A percentile compares a stretch with the other conserved stretches of the same genome.
phyloP scores from a whole-genome alignment of 2,329 filamentous ascomycete genomes.

The Cytospora schulzeri region DNA sequence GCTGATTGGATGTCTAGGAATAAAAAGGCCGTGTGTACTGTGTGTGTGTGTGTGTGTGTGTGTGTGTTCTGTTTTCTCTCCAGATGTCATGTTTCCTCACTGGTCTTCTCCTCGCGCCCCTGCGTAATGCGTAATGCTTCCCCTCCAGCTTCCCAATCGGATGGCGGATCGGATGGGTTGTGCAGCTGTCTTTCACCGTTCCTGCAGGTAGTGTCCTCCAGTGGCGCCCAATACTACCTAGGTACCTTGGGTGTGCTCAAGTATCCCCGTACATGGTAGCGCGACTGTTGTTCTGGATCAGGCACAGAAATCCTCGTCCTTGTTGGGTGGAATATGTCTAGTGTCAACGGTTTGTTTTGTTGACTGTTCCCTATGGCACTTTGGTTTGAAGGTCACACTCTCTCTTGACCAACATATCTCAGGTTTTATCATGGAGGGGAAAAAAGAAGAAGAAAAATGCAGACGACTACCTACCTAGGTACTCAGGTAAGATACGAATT shows the following conservation, averaged over 20 bases:
- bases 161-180: not conserved
- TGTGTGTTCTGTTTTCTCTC: too few species aligned
- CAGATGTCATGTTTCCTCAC: too few species aligned
- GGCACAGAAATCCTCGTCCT: not conserved
- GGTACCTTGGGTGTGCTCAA: too few species aligned
- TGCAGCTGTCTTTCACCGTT: not conserved
- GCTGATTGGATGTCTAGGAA: not conserved
- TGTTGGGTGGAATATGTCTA: not conserved
- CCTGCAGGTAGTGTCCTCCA: not conserved
- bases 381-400: too few species aligned
- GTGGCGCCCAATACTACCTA: too few species aligned
- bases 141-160: not conserved
- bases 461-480: not conserved
- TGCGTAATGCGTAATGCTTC: not conserved
- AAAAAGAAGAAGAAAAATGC: not conserved
- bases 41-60: too few species aligned
- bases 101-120: not conserved
- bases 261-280: not conserved
- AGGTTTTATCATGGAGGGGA: too few species aligned
- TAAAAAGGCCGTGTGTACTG: not conserved
- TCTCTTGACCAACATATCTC: too few species aligned
- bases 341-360: not conserved
- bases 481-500: too few species aligned
- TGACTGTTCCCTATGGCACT: too few species aligned
- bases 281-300: not conserved